Evolutionary conservation across 2,329 filamentous ascomycete species (phyloP).

Genomic region (Byssoonygena ceratinophila): DNA sequence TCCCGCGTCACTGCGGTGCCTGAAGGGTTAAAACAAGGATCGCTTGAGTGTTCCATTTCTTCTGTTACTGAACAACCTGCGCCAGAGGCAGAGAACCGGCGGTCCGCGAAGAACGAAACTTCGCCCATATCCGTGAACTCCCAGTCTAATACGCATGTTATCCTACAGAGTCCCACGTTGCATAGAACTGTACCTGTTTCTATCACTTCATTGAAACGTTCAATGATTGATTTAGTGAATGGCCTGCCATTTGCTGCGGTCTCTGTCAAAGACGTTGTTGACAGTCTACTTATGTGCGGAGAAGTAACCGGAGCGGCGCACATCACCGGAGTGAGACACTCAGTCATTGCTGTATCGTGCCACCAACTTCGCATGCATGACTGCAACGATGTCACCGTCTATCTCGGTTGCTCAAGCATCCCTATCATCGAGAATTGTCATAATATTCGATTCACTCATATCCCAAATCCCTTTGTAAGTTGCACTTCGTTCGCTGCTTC

Average conservation of each 20-base stretch:
- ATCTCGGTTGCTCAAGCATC: constrained; percentile 67
- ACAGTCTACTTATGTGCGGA: constrained; percentile 66
- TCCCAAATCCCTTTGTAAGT: constrained; percentile 61
- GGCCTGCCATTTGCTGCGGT: constrained; percentile 60
- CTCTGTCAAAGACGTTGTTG: constrained; percentile 56
- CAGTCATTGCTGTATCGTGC: constrained; percentile 65
- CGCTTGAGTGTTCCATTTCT: not conserved
- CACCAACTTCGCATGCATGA: constrained; percentile 92
- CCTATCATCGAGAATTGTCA: constrained; percentile 90
- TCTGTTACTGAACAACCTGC: not conserved
- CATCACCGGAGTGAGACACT: constrained; percentile 62
- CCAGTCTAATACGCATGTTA: constrained; percentile 61
- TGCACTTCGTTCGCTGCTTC: not conserved
- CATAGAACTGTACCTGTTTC: constrained; percentile 63
- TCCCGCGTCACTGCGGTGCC: constrained; percentile 23
- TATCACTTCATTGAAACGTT: constrained; percentile 57
- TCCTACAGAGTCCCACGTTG: constrained; percentile 60
- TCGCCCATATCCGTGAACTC: constrained; percentile 54
- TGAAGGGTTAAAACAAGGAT: constrained; percentile 20
- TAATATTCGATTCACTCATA: constrained; percentile 64
- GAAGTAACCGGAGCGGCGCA: constrained; percentile 71
- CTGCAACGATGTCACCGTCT: constrained; percentile 68
- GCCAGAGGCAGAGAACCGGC: not conserved
- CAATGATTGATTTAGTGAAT: constrained; percentile 62
- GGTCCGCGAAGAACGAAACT: constrained; percentile 26